Percentiles rank a stretch among this genome's conserved stretches.
phyloP scores from a whole-genome alignment of 306 rosid species.

The Coriaria nepalensis region DNA sequence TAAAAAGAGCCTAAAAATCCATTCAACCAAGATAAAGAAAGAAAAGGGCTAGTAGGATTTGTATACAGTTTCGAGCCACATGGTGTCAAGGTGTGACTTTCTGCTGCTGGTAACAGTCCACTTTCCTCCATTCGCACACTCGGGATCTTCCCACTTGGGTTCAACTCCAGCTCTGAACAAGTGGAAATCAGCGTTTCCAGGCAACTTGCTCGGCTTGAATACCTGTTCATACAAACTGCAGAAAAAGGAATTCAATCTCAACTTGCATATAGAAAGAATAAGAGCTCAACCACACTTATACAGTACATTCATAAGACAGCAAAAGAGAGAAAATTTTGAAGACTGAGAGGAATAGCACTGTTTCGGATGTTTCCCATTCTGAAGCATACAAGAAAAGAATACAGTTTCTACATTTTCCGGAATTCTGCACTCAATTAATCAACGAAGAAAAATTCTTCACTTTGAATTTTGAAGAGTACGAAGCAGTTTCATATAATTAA shows the following conservation, averaged over 20 bases:
- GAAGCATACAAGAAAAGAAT: too few species aligned
- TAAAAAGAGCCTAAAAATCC: neutral
- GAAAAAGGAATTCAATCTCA: neutral
- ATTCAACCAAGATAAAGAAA: neutral
- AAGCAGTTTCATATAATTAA: too few species aligned
- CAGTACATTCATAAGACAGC: too few species aligned
- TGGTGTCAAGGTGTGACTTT: conserved; percentile 52
- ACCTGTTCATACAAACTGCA: conserved; percentile 70
- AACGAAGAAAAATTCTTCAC: too few species aligned
- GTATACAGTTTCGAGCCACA: conserved; percentile 95
- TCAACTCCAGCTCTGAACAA: conserved; percentile 79
- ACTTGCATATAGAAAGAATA: neutral
- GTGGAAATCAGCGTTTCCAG: conserved; percentile 56
- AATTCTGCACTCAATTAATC: too few species aligned
- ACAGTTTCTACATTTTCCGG: too few species aligned
- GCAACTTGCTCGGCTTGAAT: conserved; percentile 80
- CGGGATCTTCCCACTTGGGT: conserved; percentile 99
- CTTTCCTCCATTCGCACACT: conserved; percentile 91
- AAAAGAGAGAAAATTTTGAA: too few species aligned
- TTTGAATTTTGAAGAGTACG: too few species aligned
- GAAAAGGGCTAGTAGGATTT: conserved; percentile 2
- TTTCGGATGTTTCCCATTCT: too few species aligned
- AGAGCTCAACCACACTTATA: too few species aligned
- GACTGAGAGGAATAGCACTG: too few species aligned
- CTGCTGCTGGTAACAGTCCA: conserved; percentile 54